Evolutionary conservation across 2,329 filamentous ascomycete species (phyloP).

Genomic region (Mollisiaceae sp.): DNA sequence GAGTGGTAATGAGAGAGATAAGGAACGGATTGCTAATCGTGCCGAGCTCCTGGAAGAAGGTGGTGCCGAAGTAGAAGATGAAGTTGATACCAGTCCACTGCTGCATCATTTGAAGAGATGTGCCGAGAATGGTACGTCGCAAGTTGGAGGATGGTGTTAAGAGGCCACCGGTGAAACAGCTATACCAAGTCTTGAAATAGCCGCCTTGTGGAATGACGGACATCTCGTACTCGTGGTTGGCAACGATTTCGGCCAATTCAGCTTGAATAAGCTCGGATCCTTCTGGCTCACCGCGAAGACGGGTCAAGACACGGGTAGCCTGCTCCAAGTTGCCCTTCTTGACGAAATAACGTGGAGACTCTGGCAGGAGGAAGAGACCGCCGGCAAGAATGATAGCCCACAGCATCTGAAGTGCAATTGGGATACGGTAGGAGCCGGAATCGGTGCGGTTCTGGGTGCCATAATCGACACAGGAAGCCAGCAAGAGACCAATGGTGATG

Average conservation of each 20-base stretch:
- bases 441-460: conserved; percentile 65
- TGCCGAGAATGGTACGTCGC: conserved; percentile 72
- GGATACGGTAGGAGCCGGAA: conserved; percentile 77
- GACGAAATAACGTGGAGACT: conserved; percentile 86
- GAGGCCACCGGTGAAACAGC: conserved; percentile 70
- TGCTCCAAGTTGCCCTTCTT: conserved; percentile 73
- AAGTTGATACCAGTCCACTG: conserved; percentile 84
- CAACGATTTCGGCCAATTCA: conserved; percentile 84
- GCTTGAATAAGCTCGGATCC: conserved; percentile 77
- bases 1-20: conserved; percentile 82
- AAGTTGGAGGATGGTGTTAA: conserved; percentile 73
- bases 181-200: conserved; percentile 74
- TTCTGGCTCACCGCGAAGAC: conserved; percentile 74
- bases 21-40: conserved; percentile 81
- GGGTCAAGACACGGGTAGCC: conserved; percentile 66
- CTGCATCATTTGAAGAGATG: conserved; percentile 81
- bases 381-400: conserved; percentile 77
- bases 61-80: conserved; percentile 86
- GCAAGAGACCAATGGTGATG: conserved; percentile 78
- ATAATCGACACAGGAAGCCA: conserved; percentile 78
- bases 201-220: conserved; percentile 65
- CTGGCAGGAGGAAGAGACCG: conserved; percentile 79
- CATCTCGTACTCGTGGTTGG: conserved; percentile 87
- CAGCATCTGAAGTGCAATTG: conserved; percentile 78
- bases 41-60: conserved; percentile 80